Conservation (phyloP, 106 monocot species). For the Xerophyta viscosa region DNA sequence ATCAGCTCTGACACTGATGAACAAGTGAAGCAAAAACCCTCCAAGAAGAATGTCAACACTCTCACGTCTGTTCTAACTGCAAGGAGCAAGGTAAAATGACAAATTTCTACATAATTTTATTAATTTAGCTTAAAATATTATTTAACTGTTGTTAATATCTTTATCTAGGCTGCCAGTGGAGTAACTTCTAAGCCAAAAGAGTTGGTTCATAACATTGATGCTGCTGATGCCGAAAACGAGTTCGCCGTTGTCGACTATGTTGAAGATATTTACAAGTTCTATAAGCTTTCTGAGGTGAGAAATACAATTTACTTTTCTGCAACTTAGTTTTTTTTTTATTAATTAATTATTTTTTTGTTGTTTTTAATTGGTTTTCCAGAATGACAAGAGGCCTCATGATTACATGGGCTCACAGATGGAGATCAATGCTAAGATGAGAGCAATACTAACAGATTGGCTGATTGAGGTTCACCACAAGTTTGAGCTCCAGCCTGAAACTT, state of each 20-base stretch:
- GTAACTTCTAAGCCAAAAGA: neutral
- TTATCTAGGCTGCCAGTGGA: conserved; percentile 6
- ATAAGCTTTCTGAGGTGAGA: conserved; percentile 55
- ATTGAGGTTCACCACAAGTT: conserved; percentile 67
- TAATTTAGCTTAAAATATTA: neutral
- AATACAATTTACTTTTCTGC: too few species aligned
- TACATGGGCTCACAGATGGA: conserved; percentile 60
- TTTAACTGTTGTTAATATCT: neutral
- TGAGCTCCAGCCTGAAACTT: conserved; percentile 60
- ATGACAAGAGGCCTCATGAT: conserved; percentile 11
- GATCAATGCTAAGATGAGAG: conserved; percentile 63
- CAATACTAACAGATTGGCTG: conserved; percentile 66
- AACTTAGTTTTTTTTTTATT: neutral
- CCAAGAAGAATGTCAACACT: conserved; percentile 14
- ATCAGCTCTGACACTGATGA: conserved; percentile 19
- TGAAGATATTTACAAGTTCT: conserved; percentile 66
- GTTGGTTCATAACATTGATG: conserved; percentile 41
- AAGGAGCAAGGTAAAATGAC: conserved; percentile 26
- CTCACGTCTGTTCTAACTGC: too few species aligned
- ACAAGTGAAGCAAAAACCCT: neutral
- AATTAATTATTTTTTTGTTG: neutral
- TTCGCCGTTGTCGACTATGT: conserved; percentile 56
- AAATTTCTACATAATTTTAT: neutral
- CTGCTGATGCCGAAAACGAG: conserved; percentile 29
- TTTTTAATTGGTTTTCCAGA: conserved; percentile 10